These are phyloP conservation scores for Coccomyxa subellipsoidea DNA, from an alignment of 163 green algal species.

Conservation along the genomic window DNA sequence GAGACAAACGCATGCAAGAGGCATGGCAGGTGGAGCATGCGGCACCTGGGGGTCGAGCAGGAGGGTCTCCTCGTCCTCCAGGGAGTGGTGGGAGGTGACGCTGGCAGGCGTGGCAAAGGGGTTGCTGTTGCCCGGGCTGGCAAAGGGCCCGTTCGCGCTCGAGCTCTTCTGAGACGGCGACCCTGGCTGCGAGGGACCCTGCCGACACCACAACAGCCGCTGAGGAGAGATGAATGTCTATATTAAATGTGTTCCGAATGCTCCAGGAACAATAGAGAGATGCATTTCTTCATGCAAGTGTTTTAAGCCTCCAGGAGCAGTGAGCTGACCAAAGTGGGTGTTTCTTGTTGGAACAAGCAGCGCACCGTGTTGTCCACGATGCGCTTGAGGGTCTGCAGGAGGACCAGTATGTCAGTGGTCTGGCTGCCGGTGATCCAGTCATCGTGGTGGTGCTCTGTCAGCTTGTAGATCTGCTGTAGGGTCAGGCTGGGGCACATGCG, in stretches of 20 bases:
- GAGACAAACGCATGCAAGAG: neutral
- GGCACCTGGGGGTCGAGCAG: constrained; percentile 33
- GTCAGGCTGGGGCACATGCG: constrained; percentile 75
- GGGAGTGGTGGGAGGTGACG: constrained; percentile 6
- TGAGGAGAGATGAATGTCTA: too few relatives aligned
- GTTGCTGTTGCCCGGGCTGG: constrained; percentile 5
- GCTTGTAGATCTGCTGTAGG: constrained; percentile 73
- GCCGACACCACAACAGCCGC: neutral
- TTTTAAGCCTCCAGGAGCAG: too few relatives aligned
- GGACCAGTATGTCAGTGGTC: constrained; percentile 37
- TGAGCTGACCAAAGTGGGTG: too few relatives aligned
- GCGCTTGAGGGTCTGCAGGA: constrained; percentile 48
- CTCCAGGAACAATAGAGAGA: too few relatives aligned
- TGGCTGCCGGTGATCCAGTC: constrained; percentile 49
- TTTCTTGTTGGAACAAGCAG: too few relatives aligned
- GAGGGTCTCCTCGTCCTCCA: constrained; percentile 36
- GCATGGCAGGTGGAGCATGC: neutral
- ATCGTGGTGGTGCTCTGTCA: constrained; percentile 63
- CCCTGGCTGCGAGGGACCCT: constrained; percentile 1
- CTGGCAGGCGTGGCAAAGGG: constrained; percentile 12
- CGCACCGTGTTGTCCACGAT: constrained; percentile 26
- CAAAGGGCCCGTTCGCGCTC: constrained; percentile 5
- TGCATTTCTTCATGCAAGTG: too few relatives aligned
- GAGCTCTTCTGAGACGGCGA: neutral
- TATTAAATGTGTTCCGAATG: too few relatives aligned